A percentile compares a stretch with the other conserved stretches of the same genome.
Evolutionary conservation across 257 asterid genomes (phyloP).

Genomic region (Coffea eugenioides): DNA sequence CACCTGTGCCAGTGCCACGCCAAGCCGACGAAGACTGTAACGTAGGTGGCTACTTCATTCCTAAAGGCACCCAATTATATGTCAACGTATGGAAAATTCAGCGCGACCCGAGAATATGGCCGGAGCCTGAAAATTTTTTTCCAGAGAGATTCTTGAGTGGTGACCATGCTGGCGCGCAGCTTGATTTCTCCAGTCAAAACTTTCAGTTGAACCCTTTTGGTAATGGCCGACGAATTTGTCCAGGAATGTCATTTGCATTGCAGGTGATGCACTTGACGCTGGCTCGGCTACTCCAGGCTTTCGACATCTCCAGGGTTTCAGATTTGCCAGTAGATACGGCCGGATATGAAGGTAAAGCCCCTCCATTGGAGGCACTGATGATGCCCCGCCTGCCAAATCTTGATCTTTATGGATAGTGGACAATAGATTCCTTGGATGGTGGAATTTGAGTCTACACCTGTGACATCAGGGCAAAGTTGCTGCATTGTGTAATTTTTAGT

Average conservation of each 20-base stretch:
- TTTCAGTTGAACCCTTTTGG: conserved; percentile 53
- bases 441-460: no score
- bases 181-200: conserved; percentile 39
- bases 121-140: not conserved
- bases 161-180: conserved; percentile 27
- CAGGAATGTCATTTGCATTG: conserved; percentile 41
- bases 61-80: not conserved
- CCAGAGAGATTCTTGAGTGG: not conserved
- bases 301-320: conserved; percentile 27
- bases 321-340: conserved; percentile 38
- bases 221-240: conserved; percentile 47
- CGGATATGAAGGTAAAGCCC: conserved; percentile 38
- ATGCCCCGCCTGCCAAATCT: conserved; percentile 26
- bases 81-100: not conserved
- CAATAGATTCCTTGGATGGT: no score
- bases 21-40: conserved; percentile 38
- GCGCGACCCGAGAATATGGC: not conserved
- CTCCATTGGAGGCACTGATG: conserved; percentile 35
- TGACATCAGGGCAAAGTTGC: no score
- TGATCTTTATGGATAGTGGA: no score
- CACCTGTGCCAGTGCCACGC: conserved; percentile 40
- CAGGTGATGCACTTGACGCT: conserved; percentile 37
- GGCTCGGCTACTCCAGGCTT: conserved; percentile 50
- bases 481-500: no score
- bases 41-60: not conserved